Evolutionary conservation across 2,329 filamentous ascomycete genomes (phyloP), one percentile per base, ranked within the genome.

Genomic region (Ceratocystis colombiana): DNA sequence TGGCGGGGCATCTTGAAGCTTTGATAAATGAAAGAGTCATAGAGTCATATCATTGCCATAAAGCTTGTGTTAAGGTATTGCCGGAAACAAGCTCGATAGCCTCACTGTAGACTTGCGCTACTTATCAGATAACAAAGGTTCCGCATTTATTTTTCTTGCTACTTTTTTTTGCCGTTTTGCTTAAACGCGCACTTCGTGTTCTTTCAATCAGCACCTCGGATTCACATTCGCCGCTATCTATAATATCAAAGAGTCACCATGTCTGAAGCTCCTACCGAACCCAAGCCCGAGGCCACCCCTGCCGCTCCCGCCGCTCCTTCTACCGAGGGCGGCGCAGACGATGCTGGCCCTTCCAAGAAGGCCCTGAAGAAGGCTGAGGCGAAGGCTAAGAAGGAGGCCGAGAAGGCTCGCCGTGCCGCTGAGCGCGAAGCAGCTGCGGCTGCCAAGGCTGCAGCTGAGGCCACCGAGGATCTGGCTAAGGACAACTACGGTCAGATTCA

Each of bases 321-420:
- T 28, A 61, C 28, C 17, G 69, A 62, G 4, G 70, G 62, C 2
- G 69, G 53, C 17, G 70, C 64, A 1, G 69, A 68, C 45, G 68
- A 66, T 37, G 71, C 71, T 37, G 69, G 78, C 15, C 79, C 82
- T 53, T 90, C 87, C 68, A 92, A 95, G 79, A 92, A 87, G 76
- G 90, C 86, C 17, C 78, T 88, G 70, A 95, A 95, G 79, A 96
- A 95, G 79, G 86, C 88, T 59, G 88, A 88, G 71, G 82, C 82
- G 69, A 95, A 95, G 78, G 89, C 92, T 33, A 91, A 91, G 78
- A 92, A 93, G 75, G 92, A 95, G 77, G 89, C 88, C 12, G 82
- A 85, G 74, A 95, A 95, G 77, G 88, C 88, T 72, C 74, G 83
- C 74, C 78, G 85, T 76, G 80, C 84, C 65, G 88, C 86, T n/a